Base-by-base conservation (phyloP, 345 rosid species). In the Populus pruinosa region DNA sequence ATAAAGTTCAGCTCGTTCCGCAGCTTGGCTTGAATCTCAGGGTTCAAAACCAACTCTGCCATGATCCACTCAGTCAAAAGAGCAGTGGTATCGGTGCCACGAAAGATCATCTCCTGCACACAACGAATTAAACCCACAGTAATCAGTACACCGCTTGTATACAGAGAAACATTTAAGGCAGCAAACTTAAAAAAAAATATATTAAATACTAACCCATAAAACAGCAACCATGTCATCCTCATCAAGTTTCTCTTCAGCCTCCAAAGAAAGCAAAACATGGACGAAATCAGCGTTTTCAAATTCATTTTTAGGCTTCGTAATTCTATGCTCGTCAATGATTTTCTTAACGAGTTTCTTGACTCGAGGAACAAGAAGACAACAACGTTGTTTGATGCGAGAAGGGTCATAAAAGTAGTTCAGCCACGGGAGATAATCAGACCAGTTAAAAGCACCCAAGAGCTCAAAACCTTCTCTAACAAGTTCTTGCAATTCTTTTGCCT, bases 361-460 rank as follows among this genome's bases (percentile, higher is more conserved):
- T 35, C 87, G 83, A 36, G 90, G 89, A 9, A 87, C 89, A 14
- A 89, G 88, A 5, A 50, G 69, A 0, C 69, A 70, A 64, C 92
- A 87, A 4, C 92, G 88, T n/a, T 81, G 72, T 6, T 81, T 39
- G 33, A 87, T 70, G 2, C 74, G 78, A n/a, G 66, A 77, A 47
- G 92, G 92, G 56, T 86, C 92, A 20, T 82, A 87, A 53, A 89
- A 79, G 41, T 67, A 59, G 21, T 74, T 75, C n/a, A 87, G 59
- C 89, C 88, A 89, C 10, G 90, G 90, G 31, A 87, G 75, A 81
- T 82, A 80, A 74, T 89, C 92, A 2, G 87, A 89, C 88, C 89
- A 89, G n/a, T 89, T 89, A 78, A 89, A 87, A 38, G 92, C 84
- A 4, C 92, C 90, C 83, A 89, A 67, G 13, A 87, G 75, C 44